These are phyloP conservation scores for Metschnikowia vanudenii DNA, from an alignment of 805 yeast genomes.

Conservation along the genomic window DNA sequence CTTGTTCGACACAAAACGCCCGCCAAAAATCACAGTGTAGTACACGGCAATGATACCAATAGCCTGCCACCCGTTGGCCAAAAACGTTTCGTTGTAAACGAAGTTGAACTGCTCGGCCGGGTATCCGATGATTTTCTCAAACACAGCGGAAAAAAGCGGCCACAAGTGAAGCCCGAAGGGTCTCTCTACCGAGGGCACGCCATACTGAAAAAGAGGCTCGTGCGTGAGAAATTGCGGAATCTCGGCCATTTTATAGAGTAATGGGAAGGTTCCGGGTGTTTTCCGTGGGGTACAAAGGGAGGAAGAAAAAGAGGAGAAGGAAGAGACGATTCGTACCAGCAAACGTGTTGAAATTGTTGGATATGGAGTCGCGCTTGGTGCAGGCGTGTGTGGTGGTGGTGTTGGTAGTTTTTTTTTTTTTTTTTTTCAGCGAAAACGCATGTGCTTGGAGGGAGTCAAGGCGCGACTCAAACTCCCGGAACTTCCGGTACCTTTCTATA, in stretches of 20 bases:
- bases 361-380: constrained; percentile 1
- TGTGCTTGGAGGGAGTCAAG: too few species aligned
- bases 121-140: constrained; percentile 47
- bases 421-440: background rate
- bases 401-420: too few species aligned
- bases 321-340: background rate
- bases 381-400: background rate
- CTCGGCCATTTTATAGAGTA: constrained; percentile 9
- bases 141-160: constrained; percentile 60
- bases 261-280: background rate
- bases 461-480: too few species aligned
- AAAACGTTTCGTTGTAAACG: constrained; percentile 59
- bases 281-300: background rate
- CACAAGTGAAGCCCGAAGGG: constrained; percentile 64
- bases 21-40: constrained; percentile 57
- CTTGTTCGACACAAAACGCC: constrained; percentile 59
- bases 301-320: background rate
- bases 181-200: constrained; percentile 37
- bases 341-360: background rate
- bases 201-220: constrained; percentile 27
- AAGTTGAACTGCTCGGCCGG: constrained; percentile 69
- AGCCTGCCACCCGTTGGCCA: constrained; percentile 62
- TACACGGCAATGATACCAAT: constrained; percentile 40
- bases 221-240: constrained; percentile 11
- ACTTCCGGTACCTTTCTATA: too few species aligned